Base-by-base conservation (phyloP, 306 rosid genomes). In the Vachellia collinsii region DNA sequence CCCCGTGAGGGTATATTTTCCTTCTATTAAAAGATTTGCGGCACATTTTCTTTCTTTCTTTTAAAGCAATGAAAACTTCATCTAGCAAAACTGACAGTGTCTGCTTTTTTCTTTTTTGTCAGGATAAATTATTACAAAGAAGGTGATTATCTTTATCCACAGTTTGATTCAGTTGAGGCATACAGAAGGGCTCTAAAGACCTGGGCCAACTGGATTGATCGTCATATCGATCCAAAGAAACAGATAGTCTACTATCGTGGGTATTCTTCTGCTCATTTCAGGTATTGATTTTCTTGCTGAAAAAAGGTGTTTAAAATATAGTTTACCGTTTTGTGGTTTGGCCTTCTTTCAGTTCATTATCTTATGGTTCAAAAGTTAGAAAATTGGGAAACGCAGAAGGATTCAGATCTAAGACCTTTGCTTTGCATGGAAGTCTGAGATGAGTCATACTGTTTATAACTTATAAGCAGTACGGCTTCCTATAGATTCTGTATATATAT, bases 261-360 rank as follows among this genome's bases (percentile, higher is more conserved):
- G 59, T 96, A 96, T 86, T 96, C 98, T 48, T 79, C 94, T 63
- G 91, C 98, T 42, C 99, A 96, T 92, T 96, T 96, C 89, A 88
- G 98, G 98, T 95, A 83, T 83, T 44, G 53, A 48, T 58, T 29
- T 46, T 69, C 53, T 75, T 61, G 51, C 47, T 68, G 36, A 42
- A 11, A 39, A 67, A 68, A 42, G 1, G 72, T n/a, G 36, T 25
- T 9, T 41, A n/a, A 11, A 42, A 20, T 42, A 68, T 11, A 68
- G 36, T 68, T 68, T 20, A 67, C 46, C 12, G 5, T 39, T 19
- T 19, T n/a, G 36, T 68, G 73, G 11, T 41, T 20, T 68, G 73
- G 19, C 53, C 53, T 11, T 37, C 25, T 42, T 68, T 22, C 36
- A 42, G 19, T 39, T n/a, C 23, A 11, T 68, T 68, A 42, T 10